Base-by-base conservation (phyloP, 2,329 filamentous ascomycete species). In the Neopestalotiopsis rosae region DNA sequence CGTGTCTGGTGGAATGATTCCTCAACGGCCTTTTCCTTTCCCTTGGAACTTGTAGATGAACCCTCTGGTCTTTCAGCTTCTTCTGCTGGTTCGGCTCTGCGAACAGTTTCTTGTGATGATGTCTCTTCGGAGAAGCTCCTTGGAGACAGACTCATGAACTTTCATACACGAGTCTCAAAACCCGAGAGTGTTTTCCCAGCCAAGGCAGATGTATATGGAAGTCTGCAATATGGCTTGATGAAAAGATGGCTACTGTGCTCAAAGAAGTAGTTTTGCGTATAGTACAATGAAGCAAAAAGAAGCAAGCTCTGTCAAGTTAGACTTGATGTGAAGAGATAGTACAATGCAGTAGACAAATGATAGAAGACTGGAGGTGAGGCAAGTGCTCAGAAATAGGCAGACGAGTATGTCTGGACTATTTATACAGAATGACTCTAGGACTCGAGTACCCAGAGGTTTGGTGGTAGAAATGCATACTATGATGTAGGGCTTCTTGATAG, bases 1-100 rank as follows among this genome's bases (percentile, higher is more conserved):
- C 67, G 73, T 17, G 69, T 72, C 30, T 24, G 69, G 64, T 71
- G 70, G 49, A 69, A 62, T 7, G 73, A 72, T 38, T 20, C 52
- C 30, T 13, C 65, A 4, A 24, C 6, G 7, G 9, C 45, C 3
- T 52, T 52, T 10, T 52, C 45, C 5, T 52, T 20, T 6, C 45
- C 20, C 5, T 32, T 28, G 52, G 38, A 45, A 12, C 17, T 38
- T 45, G 32, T 17, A 12, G 30, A 17, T 13, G 12, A 57, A 61
- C 61, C 49, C 38, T 56, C 17, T 38, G 6, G 34, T 63, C 10
- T 34, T 20, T n/a, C 3, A 2, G 12, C 4, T 17, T 52, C 9
- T n/a, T 61, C 20, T 61, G 10, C 14, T 30, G 20, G 5, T 24
- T 4, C 59, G 34, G 6, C 38, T 56, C 38, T 57, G 7, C 24